phyloP scores from a whole-genome alignment of 2,329 filamentous ascomycete species.

The Penicillium sp. region DNA sequence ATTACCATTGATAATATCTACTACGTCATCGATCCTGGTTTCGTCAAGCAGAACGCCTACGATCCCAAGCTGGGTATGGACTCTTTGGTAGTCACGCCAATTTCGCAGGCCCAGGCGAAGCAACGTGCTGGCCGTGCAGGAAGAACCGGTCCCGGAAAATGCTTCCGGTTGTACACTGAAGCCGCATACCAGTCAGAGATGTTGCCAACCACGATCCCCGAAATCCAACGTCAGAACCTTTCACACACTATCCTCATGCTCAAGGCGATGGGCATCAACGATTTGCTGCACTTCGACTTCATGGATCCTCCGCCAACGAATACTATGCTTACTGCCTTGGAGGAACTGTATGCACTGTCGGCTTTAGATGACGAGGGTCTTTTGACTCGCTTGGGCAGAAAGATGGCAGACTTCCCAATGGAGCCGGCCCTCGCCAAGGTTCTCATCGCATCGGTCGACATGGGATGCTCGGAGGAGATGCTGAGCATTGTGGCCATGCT shows the following conservation, averaged over 20 bases:
- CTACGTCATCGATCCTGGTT: slow-evolving; percentile 93
- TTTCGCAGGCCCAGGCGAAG: slow-evolving; percentile 92
- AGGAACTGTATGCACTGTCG: slow-evolving; percentile 85
- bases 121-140: slow-evolving; percentile 88
- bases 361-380: slow-evolving; percentile 93
- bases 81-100: slow-evolving; percentile 85
- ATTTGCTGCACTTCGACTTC: slow-evolving; percentile 92
- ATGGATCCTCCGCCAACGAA: slow-evolving; percentile 98
- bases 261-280: slow-evolving; percentile 98
- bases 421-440: slow-evolving; percentile 85
- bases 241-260: slow-evolving; percentile 91
- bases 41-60: slow-evolving; percentile 95
- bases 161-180: slow-evolving; percentile 91
- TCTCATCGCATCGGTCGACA: slow-evolving; percentile 75
- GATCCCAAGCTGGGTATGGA: slow-evolving; percentile 98
- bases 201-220: slow-evolving; percentile 88
- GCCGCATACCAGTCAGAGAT: slow-evolving; percentile 93
- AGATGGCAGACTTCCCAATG: slow-evolving; percentile 99
- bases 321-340: slow-evolving; percentile 90
- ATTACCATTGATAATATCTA: slow-evolving; percentile 97
- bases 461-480: slow-evolving; percentile 86
- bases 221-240: slow-evolving; percentile 91
- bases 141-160: slow-evolving; percentile 89
- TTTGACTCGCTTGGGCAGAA: slow-evolving; percentile 78
- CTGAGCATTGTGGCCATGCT: slow-evolving; percentile 93